phyloP scores from a whole-genome alignment of 2,329 filamentous ascomycete genomes.

The Aspergillus puulaauensis region DNA sequence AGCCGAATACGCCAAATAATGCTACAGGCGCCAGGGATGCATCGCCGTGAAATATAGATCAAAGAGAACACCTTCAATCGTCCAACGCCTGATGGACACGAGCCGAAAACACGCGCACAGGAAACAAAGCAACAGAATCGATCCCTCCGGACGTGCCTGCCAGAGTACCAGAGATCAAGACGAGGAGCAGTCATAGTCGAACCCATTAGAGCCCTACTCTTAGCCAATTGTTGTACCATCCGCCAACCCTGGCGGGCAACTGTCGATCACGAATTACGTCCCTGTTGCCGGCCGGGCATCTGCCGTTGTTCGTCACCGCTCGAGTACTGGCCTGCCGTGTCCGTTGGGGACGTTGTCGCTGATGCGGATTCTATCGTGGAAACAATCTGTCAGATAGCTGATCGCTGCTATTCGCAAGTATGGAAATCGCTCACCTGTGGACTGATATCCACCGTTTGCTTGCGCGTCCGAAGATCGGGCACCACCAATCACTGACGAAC shows the following conservation, averaged over 20 bases:
- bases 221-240: constrained; percentile 17
- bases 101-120: constrained; percentile 11
- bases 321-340: constrained; percentile 21
- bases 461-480: constrained; percentile 13
- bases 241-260: constrained; percentile 9
- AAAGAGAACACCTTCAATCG: constrained; percentile 12
- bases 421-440: constrained; percentile 16
- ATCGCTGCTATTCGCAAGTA: neutral
- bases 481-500: constrained; percentile 19
- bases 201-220: constrained; percentile 15
- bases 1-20: constrained; percentile 8
- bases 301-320: constrained; percentile 27
- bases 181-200: constrained; percentile 15
- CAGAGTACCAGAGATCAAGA: constrained; percentile 14
- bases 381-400: neutral
- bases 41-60: constrained; percentile 5
- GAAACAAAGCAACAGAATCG: constrained; percentile 16
- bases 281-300: constrained; percentile 10
- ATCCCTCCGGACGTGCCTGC: constrained; percentile 18
- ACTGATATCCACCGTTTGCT: constrained; percentile 20
- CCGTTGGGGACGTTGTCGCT: constrained; percentile 22
- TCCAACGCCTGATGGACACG: constrained; percentile 6
- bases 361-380: constrained; percentile 14
- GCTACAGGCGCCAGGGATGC: constrained; percentile 11
- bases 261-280: constrained; percentile 18